phyloP scores from a whole-genome alignment of 2,329 filamentous ascomycete genomes.

The Periglandula ipomoeae region DNA sequence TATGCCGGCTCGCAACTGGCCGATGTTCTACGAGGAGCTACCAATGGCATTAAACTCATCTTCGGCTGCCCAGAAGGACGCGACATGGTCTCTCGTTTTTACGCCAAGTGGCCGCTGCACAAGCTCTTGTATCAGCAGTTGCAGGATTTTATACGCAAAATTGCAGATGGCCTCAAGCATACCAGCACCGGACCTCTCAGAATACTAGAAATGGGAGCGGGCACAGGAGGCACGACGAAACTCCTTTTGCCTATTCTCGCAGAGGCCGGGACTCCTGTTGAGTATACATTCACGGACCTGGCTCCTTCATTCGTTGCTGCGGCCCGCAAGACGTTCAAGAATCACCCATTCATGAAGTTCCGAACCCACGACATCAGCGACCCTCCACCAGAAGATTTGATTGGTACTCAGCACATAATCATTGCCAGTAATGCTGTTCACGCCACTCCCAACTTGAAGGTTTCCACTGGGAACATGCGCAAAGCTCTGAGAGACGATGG shows the following conservation, averaged over 20 bases:
- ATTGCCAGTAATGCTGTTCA: conserved; percentile 27
- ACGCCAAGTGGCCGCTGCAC: too few relatives aligned
- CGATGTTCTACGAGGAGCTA: too few relatives aligned
- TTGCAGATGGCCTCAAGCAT: too few relatives aligned
- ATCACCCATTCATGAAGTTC: conserved; percentile 1
- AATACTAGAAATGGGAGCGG: conserved; percentile 19
- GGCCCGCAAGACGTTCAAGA: conserved; percentile 7
- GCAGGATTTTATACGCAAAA: too few relatives aligned
- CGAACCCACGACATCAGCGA: neutral
- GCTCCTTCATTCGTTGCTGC: conserved; percentile 12
- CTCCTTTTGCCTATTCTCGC: conserved; percentile 19
- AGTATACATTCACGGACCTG: conserved; percentile 33
- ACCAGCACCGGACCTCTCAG: too few relatives aligned
- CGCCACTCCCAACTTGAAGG: conserved; percentile 16
- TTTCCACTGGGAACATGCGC: neutral
- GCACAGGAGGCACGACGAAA: conserved; percentile 25
- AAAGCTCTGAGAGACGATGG: neutral
- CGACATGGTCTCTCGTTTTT: too few relatives aligned
- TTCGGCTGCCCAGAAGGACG: too few relatives aligned
- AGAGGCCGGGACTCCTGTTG: conserved; percentile 21
- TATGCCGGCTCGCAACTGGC: too few relatives aligned
- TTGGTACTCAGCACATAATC: conserved; percentile 19
- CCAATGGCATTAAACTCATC: too few relatives aligned
- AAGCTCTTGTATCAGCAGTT: too few relatives aligned
- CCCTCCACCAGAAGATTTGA: conserved; percentile 9